Evolutionary conservation across 2,329 filamentous ascomycete genomes (phyloP), one percentile per base, ranked within the genome.

Genomic region (Fusarium penzigii): DNA sequence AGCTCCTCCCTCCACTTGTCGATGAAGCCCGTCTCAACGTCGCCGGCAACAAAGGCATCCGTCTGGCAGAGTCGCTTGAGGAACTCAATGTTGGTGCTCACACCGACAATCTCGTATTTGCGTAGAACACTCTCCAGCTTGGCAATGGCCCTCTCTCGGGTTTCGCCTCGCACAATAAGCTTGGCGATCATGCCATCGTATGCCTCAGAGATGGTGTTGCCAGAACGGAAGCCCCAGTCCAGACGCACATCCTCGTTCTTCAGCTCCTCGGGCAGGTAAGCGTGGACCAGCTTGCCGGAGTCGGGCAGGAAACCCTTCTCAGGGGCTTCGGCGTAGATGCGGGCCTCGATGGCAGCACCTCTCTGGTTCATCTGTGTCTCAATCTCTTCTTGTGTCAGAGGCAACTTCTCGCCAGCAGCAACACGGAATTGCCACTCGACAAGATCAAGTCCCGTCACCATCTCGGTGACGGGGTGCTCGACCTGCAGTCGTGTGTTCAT

Each of bases 111-210:
- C 72, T 99, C 91, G 68, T 97, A 99, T 44, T 90, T 82, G 59
- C 90, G 87, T 11, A 99, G 77, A 1, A 94, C 92, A 5, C 86
- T 78, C 38, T 86, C 84, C 53, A 99, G 79, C 70, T 90, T 95
- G 52, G 89, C 86, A 45, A 99, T 87, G 4, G 92, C 90, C 25
- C 89, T 87, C 68, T 88, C 83, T 53, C 94, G 83, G 51, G 88
- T 88, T 14, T 84, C 82, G 1, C 90, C 94, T 52, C 90, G 84
- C 6, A 97, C 91, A 63, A 99, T 99, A 47, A 99, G 82, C 75
- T 99, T 99, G 42, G 94, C 90, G 61, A 99, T 96, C 94, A 99
- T 99, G 29, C 94, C 94, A 64, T 99, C 94, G 71, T 99, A 99
- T 49, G 94, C 90, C 52, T 93, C 90, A 0, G 92, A 95, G 3